phyloP scores from a whole-genome alignment of 2,329 filamentous ascomycete species.

The Aspergillus texensis region DNA sequence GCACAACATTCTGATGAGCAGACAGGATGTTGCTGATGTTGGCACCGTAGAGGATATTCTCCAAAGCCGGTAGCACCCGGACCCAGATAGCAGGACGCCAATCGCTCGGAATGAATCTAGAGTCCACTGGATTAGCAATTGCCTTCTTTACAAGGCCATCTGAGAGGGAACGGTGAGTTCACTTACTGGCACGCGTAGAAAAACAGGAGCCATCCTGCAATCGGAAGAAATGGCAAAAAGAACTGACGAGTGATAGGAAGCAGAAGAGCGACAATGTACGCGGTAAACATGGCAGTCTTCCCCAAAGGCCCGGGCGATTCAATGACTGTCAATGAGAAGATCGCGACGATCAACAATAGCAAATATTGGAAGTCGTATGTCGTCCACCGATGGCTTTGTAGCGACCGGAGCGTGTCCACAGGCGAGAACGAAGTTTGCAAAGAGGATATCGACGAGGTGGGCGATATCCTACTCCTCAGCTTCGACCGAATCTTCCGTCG shows the following conservation, averaged over 20 bases:
- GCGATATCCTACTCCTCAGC: conserved; percentile 66
- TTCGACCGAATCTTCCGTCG: conserved; percentile 70
- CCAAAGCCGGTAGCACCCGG: conserved; percentile 86
- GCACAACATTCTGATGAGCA: conserved; percentile 77
- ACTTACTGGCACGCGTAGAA: conserved; percentile 93
- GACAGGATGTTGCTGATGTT: conserved; percentile 96
- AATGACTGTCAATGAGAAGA: conserved; percentile 83
- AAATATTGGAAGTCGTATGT: conserved; percentile 84
- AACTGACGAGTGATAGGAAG: conserved; percentile 88
- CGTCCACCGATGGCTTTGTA: conserved; percentile 79
- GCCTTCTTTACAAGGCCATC: background rate
- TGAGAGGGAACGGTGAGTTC: conserved; percentile 3
- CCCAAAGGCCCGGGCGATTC: conserved; percentile 74
- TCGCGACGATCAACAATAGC: conserved; percentile 69
- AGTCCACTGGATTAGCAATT: conserved; percentile 22
- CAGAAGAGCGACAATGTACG: conserved; percentile 70
- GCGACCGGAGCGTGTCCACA: conserved; percentile 71
- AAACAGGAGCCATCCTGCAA: conserved; percentile 84
- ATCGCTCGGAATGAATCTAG: conserved; percentile 82
- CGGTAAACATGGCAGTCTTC: conserved; percentile 72
- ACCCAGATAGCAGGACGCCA: conserved; percentile 95
- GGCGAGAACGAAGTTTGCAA: conserved; percentile 83
- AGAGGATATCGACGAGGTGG: conserved; percentile 71
- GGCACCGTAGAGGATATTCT: conserved; percentile 94
- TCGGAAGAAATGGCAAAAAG: conserved; percentile 82